A percentile compares a stretch with the other conserved stretches of the same genome.
These are phyloP conservation scores for Boletus smithii DNA, from an alignment of 1,284 basidiomycete genomes.

Conservation along the genomic window DNA sequence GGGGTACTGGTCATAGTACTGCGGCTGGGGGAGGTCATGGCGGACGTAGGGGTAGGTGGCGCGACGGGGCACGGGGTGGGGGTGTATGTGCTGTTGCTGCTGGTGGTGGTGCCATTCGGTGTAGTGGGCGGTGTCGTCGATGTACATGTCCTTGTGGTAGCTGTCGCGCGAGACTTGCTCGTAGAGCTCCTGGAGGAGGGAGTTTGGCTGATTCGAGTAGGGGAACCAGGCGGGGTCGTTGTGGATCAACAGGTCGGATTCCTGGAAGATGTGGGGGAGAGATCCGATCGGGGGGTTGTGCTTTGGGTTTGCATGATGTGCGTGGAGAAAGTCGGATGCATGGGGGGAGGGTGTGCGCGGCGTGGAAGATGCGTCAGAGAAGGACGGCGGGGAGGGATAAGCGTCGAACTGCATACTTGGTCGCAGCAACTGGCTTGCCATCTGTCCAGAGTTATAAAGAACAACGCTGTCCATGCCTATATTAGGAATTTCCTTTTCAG, in stretches of 20 bases:
- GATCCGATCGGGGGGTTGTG: conserved; percentile 46
- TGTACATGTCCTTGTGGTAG: conserved; percentile 40
- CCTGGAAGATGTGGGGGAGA: conserved; percentile 50
- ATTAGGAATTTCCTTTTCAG: conserved; percentile 19
- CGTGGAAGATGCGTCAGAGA: conserved; percentile 54
- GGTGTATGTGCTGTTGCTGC: conserved; percentile 33
- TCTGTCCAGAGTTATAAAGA: conserved; percentile 34
- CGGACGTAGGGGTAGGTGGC: conserved; percentile 72
- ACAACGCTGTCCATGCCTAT: conserved; percentile 29
- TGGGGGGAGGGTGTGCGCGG: conserved; percentile 69
- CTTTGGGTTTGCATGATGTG: conserved; percentile 32
- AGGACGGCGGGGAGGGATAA: conserved; percentile 50
- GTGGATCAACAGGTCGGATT: conserved; percentile 40
- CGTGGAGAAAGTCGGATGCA: conserved; percentile 41
- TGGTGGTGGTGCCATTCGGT: conserved; percentile 38
- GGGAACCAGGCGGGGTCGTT: conserved; percentile 27
- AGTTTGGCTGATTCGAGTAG: conserved; percentile 43
- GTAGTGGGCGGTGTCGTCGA: conserved; percentile 40
- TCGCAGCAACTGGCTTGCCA: conserved; percentile 20
- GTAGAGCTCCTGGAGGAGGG: conserved; percentile 68
- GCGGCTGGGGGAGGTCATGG: conserved; percentile 51
- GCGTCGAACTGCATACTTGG: conserved; percentile 61
- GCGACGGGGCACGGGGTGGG: conserved; percentile 53
- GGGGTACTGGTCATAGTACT: conserved; percentile 31
- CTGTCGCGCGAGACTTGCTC: conserved; percentile 52